Percentiles rank a stretch among this genome's conserved stretches.
These are phyloP conservation scores for Yarrowia galli DNA, from an alignment of 1,139 yeast species.

Conservation along the genomic window DNA sequence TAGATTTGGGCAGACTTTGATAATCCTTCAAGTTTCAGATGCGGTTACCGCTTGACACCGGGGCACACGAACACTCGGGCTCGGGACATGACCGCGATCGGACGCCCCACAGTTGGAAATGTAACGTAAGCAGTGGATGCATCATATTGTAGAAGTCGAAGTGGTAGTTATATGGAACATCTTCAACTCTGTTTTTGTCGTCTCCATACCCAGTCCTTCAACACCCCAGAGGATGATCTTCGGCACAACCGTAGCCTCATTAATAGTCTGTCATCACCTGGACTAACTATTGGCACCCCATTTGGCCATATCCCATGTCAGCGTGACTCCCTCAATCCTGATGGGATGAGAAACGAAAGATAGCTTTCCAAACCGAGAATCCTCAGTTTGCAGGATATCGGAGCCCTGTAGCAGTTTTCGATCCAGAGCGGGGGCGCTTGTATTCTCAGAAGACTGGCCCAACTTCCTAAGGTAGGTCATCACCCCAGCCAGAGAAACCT, in stretches of 20 bases:
- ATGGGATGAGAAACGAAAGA: constrained; percentile 15
- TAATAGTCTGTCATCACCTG: too few relatives aligned
- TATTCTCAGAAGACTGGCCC: background rate
- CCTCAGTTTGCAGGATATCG: background rate
- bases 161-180: too few relatives aligned
- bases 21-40: background rate
- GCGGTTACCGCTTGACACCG: background rate
- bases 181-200: too few relatives aligned
- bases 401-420: background rate
- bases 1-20: background rate
- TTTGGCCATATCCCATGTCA: background rate
- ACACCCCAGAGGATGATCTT: too few relatives aligned
- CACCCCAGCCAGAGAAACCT: constrained; percentile 9
- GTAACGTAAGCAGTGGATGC: too few relatives aligned
- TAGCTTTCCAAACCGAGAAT: background rate
- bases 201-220: too few relatives aligned
- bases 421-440: background rate
- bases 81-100: background rate
- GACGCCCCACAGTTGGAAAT: background rate
- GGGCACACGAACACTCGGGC: background rate
- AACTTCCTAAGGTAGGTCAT: background rate
- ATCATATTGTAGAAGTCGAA: too few relatives aligned
- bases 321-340: background rate
- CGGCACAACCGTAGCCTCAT: too few relatives aligned
- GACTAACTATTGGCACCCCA: background rate